Evolutionary conservation across 2,329 filamentous ascomycete genomes (phyloP).

Genomic region (Clonostachys chloroleuca): DNA sequence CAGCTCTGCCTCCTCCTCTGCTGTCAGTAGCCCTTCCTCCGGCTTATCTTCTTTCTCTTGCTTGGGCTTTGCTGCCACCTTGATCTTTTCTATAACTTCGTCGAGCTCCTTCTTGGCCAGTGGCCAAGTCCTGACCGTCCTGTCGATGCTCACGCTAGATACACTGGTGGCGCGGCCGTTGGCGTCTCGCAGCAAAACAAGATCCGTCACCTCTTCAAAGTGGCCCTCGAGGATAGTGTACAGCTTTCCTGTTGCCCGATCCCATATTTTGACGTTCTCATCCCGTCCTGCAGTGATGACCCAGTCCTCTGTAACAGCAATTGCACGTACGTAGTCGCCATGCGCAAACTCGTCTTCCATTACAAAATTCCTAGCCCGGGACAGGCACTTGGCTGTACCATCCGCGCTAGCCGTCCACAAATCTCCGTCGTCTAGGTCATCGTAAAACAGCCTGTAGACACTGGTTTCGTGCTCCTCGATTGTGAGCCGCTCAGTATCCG

Average conservation of each 20-base stretch:
- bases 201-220: slow-evolving; percentile 86
- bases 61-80: slow-evolving; percentile 45
- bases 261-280: slow-evolving; percentile 90
- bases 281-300: slow-evolving; percentile 85
- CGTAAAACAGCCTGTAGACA: slow-evolving; percentile 77
- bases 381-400: slow-evolving; percentile 78
- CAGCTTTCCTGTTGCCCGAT: slow-evolving; percentile 66
- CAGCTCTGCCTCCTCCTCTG: slow-evolving; percentile 88
- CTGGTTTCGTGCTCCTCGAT: slow-evolving; percentile 86
- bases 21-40: slow-evolving; percentile 59
- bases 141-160: slow-evolving; percentile 85
- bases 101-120: slow-evolving; percentile 58
- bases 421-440: slow-evolving; percentile 61
- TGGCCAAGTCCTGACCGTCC: slow-evolving; percentile 81
- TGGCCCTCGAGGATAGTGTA: slow-evolving; percentile 76
- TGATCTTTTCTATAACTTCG: slow-evolving; percentile 36
- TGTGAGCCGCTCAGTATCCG: slow-evolving; percentile 36
- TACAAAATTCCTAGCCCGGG: slow-evolving; percentile 63
- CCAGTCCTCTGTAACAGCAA: slow-evolving; percentile 72
- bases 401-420: slow-evolving; percentile 94
- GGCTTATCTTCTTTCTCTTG: slow-evolving; percentile 38
- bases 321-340: slow-evolving; percentile 84
- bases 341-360: slow-evolving; percentile 71
- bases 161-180: slow-evolving; percentile 25
- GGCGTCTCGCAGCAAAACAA: slow-evolving; percentile 54